These are phyloP conservation scores for Neltuma alba DNA, from an alignment of 306 rosid species.

Conservation along the genomic window DNA sequence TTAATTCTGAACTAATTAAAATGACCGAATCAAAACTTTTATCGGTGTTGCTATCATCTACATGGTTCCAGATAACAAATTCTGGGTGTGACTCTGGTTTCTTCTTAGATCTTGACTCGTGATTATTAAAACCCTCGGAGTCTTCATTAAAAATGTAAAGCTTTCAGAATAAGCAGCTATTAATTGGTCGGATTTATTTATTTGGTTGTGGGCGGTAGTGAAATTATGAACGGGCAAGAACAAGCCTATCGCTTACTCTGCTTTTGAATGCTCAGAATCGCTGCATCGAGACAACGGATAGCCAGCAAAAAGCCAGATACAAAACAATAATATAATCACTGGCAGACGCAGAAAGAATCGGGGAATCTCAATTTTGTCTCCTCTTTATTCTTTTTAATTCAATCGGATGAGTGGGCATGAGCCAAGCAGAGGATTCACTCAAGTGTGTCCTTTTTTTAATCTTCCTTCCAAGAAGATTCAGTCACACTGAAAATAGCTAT, in stretches of 20 bases:
- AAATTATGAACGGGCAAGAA: slow-evolving; percentile 28
- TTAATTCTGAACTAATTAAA: background rate
- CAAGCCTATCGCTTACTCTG: slow-evolving; percentile 18
- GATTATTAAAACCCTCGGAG: background rate
- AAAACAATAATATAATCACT: slow-evolving; percentile 28
- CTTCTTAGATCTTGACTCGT: slow-evolving; percentile 13
- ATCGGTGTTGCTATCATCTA: background rate
- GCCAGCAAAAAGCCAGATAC: slow-evolving; percentile 33
- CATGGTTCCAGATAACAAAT: background rate
- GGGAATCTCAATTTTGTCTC: slow-evolving; percentile 56
- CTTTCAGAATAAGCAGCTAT: slow-evolving; percentile 10
- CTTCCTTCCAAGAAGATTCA: background rate
- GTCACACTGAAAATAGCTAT: slow-evolving; percentile 6
- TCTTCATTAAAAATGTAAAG: slow-evolving; percentile 10
- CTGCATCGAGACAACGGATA: slow-evolving; percentile 37
- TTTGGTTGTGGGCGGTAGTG: slow-evolving; percentile 30
- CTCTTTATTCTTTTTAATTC: background rate
- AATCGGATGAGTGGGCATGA: background rate
- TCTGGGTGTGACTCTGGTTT: slow-evolving; percentile 20
- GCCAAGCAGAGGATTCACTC: slow-evolving; percentile 35
- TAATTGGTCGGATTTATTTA: background rate
- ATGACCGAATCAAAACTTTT: background rate
- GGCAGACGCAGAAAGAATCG: slow-evolving; percentile 42
- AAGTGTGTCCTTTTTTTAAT: background rate
- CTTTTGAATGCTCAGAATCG: slow-evolving; percentile 39